These are phyloP conservation scores for Fraxinus quadrangulata DNA, from an alignment of 257 asterid genomes.

Conservation along the genomic window DNA sequence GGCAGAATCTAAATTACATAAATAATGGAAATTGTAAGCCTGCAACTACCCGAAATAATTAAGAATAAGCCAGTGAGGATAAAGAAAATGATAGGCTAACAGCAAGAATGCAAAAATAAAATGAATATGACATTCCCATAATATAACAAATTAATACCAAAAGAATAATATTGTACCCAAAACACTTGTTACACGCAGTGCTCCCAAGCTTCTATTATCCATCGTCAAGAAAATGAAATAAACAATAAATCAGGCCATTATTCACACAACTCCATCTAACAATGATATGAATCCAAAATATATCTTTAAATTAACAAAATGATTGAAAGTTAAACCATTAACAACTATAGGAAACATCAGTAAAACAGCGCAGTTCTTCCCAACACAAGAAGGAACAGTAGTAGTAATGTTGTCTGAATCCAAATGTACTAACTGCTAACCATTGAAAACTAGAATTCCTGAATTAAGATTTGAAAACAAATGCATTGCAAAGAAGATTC, in stretches of 20 bases:
- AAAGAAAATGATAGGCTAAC: slow-evolving; percentile 58
- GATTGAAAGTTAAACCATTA: neutral
- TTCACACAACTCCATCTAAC: slow-evolving; percentile 2
- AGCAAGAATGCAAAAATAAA: slow-evolving; percentile 35
- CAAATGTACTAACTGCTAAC: neutral
- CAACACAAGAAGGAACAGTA: slow-evolving; percentile 7
- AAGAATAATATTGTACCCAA: neutral
- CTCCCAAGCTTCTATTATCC: slow-evolving; percentile 12
- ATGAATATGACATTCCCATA: slow-evolving; percentile 47
- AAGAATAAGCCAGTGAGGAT: slow-evolving; percentile 36
- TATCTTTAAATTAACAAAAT: slow-evolving; percentile 22
- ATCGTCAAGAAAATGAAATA: slow-evolving; percentile 1
- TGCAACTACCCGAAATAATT: slow-evolving; percentile 33
- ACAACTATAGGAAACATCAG: neutral
- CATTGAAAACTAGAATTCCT: slow-evolving; percentile 1
- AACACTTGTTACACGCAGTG: slow-evolving; percentile 15
- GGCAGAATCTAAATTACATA: slow-evolving; percentile 32
- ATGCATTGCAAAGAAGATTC: slow-evolving; percentile 5
- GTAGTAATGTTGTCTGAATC: slow-evolving; percentile 12
- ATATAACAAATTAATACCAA: slow-evolving; percentile 32
- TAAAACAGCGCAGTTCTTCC: neutral
- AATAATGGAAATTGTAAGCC: slow-evolving; percentile 28
- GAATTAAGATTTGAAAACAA: neutral
- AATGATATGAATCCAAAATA: neutral
- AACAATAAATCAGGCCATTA: slow-evolving; percentile 1